A percentile compares a stretch with the other conserved stretches of the same genome.
Evolutionary conservation across 148 eudicot genomes (phyloP).

Genomic region (Rhododendron vialii): DNA sequence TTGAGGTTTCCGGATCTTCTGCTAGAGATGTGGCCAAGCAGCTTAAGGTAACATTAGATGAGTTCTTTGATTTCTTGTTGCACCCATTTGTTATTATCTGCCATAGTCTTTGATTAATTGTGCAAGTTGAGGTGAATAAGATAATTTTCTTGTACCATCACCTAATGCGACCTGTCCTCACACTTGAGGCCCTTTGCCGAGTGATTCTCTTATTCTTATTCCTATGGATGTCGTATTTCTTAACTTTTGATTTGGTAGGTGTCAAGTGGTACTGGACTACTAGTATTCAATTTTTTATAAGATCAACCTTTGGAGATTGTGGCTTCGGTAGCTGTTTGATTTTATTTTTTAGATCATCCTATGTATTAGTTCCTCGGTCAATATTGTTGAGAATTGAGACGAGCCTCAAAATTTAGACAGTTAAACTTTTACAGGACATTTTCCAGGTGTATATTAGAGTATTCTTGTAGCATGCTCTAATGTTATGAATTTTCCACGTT

Average conservation of each 20-base stretch:
- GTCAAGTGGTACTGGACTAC: background rate
- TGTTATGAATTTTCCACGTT: background rate
- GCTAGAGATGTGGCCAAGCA: conserved; percentile 90
- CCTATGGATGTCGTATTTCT: background rate
- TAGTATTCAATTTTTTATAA: background rate
- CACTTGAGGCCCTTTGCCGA: background rate
- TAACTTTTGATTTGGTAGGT: background rate
- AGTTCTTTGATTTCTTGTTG: background rate
- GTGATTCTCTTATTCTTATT: background rate
- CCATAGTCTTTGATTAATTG: background rate
- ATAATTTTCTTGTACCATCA: background rate
- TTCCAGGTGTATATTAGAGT: background rate
- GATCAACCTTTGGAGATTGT: background rate
- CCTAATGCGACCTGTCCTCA: background rate
- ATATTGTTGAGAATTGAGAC: too few species aligned
- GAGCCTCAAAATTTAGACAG: too few species aligned
- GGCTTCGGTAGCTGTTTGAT: background rate
- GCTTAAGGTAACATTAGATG: conserved; percentile 55
- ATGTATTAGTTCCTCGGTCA: background rate
- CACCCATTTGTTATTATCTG: background rate
- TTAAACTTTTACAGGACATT: too few species aligned
- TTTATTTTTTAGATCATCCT: background rate
- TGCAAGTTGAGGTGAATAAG: background rate
- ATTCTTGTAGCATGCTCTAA: background rate
- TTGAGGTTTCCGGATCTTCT: conserved; percentile 90